Evolutionary conservation across 148 eudicot genomes (phyloP), one percentile per base, ranked within the genome.

Genomic region (Pouteria glomerata): DNA sequence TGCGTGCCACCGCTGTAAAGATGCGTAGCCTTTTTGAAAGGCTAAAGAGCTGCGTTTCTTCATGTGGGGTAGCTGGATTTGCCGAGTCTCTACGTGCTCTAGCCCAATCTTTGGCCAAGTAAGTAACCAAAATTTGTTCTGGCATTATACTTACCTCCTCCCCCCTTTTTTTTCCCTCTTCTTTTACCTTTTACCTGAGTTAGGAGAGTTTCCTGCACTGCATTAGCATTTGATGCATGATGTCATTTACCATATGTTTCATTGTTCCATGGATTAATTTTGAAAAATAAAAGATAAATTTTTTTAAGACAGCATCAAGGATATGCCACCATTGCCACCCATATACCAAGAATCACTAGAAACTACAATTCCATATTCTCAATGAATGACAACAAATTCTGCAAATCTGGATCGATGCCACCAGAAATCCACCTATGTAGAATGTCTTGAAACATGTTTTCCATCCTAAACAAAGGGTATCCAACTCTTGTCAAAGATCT

Each of bases 81-180:
- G 82, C 88, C 6, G 97, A 96, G 35, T 86, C 96, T 3, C 72
- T 92, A 70, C 88, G 84, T 63, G 83, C 89, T 21, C 74, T 95
- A 53, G 86, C 97, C 82, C 97, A 88, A 73, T 91, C 97, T 80
- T 66, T 96, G 71, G 76, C 87, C 74, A 92, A 86, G 99, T 96
- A 71, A 75, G 88, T 68, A 63, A 4, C 29, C 15, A 30, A 61
- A 71, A 37, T 41, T 56, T 53, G 18, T 21, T 18, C 51, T 34
- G 19, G 21, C 16, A n/a, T n/a, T n/a, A n/a, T 8, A 26, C 35
- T 3, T 27, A 23, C 16, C 7, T 29, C 30, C n/a, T 65, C 24
- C 7, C 26, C 26, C 16, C n/a, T 4, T 13, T 13, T 41, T n/a
- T n/a, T 34, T 65, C 24, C 7, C 26, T 18, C 16, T 30, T 4